These are phyloP conservation scores for Colletotrichum lentis DNA, from an alignment of 2,329 filamentous ascomycete species.

Conservation along the genomic window DNA sequence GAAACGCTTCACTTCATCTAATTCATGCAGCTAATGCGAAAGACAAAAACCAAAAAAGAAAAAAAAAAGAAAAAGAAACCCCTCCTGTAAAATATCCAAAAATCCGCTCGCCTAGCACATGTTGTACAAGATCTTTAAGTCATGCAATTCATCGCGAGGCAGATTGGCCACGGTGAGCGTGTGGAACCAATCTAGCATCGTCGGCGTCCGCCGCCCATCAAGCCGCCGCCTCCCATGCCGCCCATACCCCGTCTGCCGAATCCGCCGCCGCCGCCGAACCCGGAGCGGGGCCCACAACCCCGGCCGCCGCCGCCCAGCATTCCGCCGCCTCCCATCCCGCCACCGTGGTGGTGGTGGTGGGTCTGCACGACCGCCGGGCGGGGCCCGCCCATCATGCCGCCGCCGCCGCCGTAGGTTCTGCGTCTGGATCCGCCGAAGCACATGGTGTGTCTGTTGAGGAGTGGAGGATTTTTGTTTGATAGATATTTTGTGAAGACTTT, in stretches of 20 bases:
- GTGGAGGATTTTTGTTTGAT: not conserved
- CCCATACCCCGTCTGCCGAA: conserved; percentile 10
- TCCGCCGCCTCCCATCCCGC: conserved; percentile 1
- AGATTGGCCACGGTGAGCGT: not conserved
- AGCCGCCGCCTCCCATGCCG: conserved; percentile 8
- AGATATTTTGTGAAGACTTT: no score
- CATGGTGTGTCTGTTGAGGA: not conserved
- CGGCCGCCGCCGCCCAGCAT: not conserved
- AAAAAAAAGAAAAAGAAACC: no score
- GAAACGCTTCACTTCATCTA: not conserved
- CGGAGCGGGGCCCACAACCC: not conserved
- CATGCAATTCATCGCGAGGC: not conserved
- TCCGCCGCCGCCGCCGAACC: conserved; percentile 14
- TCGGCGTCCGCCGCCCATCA: conserved; percentile 14
- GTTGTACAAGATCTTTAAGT: not conserved
- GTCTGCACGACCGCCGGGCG: conserved; percentile 25
- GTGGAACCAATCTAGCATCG: not conserved
- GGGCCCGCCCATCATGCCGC: conserved; percentile 17
- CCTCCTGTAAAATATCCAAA: not conserved
- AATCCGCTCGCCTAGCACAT: not conserved
- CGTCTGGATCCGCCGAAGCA: conserved; percentile 31
- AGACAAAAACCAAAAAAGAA: no score
- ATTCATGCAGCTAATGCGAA: not conserved
- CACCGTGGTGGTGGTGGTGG: conserved; percentile 34
- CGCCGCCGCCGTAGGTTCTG: conserved; percentile 20